Evolutionary conservation across 164 flowering plant species (phyloP), one percentile per base, ranked within the genome.

Genomic region (Aristolochia californica): DNA sequence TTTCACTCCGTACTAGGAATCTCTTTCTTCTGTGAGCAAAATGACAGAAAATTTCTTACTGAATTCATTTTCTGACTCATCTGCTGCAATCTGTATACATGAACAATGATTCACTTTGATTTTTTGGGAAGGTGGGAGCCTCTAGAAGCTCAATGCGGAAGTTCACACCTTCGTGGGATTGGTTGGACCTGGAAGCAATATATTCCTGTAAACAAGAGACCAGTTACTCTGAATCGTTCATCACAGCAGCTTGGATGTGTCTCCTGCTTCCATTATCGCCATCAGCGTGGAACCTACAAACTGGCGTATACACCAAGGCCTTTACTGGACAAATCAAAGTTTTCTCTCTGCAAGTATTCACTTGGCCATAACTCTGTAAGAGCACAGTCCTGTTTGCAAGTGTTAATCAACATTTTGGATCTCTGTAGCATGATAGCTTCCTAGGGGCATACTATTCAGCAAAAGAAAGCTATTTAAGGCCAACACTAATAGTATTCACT

Each of bases 291-390:
- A 17, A 28, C 56, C 20, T 59, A 53, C 21, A 10, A 26, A 25
- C 66, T 25, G 59, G 70, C 59, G 64, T 61, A 57, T 45, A 50
- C 30, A 27, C 72, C 77, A 43, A 67, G 77, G 58, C 61, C 66
- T 53, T 76, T 83, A 59, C 54, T 45, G 52, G 83, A 83, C 64
- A 83, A 73, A 59, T 82, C 85, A 25, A 20, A 69, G 24, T 77
- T 75, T 60, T 65, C 57, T 43, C 68, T 80, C 40, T 56, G 68
- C 5, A 77, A 50, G 71, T 60, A 25, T 26, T 40, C 58, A 22
- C 59, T 56, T 48, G 58, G 56, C 61, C 57, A 60, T 51, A 49
- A 62, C 50, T 53, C 57, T 70, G 95, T 84, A 71, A 78, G 90
- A 59, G 56, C 28, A 23, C 30, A 9, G 38, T 49, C 15, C 16